Conservation (phyloP, 2,329 filamentous ascomycete genomes). For the Colletotrichum neosansevieriae region DNA sequence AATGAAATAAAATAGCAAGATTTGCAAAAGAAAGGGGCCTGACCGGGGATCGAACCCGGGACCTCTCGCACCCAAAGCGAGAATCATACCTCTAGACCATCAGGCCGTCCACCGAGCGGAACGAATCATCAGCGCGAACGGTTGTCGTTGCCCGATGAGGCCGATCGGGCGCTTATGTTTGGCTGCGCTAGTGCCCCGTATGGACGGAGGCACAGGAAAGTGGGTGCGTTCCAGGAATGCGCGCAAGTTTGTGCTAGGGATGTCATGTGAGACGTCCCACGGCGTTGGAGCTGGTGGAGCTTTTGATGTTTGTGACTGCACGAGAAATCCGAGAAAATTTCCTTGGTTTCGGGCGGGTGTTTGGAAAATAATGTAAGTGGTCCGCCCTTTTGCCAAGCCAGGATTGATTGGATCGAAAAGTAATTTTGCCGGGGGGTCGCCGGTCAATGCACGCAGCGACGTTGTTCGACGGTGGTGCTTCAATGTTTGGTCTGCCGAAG, state of each 20-base stretch:
- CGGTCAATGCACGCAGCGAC: constrained; percentile 6
- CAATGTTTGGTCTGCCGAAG: too few relatives aligned
- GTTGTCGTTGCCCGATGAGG: neutral
- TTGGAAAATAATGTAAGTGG: constrained; percentile 1
- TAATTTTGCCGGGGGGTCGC: constrained; percentile 4
- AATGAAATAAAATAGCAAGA: neutral
- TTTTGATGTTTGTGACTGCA: neutral
- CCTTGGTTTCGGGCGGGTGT: neutral
- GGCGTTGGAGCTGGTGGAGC: constrained; percentile 7
- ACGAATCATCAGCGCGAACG: neutral
- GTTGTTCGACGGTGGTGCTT: neutral
- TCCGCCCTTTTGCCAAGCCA: constrained; percentile 15
- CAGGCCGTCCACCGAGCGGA: constrained; percentile 34
- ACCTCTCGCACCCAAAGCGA: constrained; percentile 52
- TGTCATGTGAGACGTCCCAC: neutral
- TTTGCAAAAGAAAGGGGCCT: constrained; percentile 42
- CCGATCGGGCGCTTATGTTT: constrained; percentile 9
- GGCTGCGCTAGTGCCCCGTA: too few relatives aligned
- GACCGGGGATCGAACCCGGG: constrained; percentile 51
- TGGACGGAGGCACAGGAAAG: neutral
- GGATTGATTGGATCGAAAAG: constrained; percentile 24
- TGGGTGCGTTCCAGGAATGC: constrained; percentile 3
- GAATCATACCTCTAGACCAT: constrained; percentile 53
- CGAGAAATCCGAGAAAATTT: neutral
- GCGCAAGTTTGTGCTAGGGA: neutral